Evolutionary conservation across 257 asterid species (phyloP).

Genomic region (Rehmannia glutinosa): DNA sequence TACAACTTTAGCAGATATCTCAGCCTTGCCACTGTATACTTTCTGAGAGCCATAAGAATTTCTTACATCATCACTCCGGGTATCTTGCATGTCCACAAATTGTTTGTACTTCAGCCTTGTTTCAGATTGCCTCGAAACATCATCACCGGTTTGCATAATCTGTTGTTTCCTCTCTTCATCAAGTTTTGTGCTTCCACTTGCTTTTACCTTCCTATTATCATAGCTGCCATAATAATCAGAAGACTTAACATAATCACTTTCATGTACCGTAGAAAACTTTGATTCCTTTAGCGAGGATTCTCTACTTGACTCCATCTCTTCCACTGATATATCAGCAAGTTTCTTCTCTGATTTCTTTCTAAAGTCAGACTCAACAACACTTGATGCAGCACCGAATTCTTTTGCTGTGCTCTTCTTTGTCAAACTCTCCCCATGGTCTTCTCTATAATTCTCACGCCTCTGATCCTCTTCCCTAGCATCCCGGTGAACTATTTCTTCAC

Average conservation of each 20-base stretch:
- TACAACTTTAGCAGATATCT: constrained; percentile 29
- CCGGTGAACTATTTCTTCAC: constrained; percentile 28
- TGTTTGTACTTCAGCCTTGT: constrained; percentile 53
- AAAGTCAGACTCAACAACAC: constrained; percentile 45
- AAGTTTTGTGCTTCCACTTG: constrained; percentile 23
- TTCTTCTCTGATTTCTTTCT: constrained; percentile 89
- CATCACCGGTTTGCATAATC: constrained; percentile 36
- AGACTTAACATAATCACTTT: constrained; percentile 31
- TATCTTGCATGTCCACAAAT: constrained; percentile 34
- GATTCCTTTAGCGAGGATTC: constrained; percentile 36
- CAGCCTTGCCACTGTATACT: constrained; percentile 30
- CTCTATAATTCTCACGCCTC: constrained; percentile 34
- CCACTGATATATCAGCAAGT: constrained; percentile 56
- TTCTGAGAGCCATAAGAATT: constrained; percentile 34
- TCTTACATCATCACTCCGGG: constrained; percentile 24
- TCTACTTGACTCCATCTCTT: constrained; percentile 38
- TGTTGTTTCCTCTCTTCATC: constrained; percentile 34
- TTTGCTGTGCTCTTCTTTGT: constrained; percentile 30
- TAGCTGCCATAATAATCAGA: constrained; percentile 32
- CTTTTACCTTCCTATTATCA: constrained; percentile 37
- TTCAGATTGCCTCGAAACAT: constrained; percentile 35
- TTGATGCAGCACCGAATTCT: constrained; percentile 32
- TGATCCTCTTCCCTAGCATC: constrained; percentile 23
- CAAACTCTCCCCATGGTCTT: constrained; percentile 33
- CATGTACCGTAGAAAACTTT: constrained; percentile 24